A percentile compares a stretch with the other conserved stretches of the same genome.
phyloP scores from a whole-genome alignment of 2,329 filamentous ascomycete genomes.

The Penicillium fuscoglaucum region DNA sequence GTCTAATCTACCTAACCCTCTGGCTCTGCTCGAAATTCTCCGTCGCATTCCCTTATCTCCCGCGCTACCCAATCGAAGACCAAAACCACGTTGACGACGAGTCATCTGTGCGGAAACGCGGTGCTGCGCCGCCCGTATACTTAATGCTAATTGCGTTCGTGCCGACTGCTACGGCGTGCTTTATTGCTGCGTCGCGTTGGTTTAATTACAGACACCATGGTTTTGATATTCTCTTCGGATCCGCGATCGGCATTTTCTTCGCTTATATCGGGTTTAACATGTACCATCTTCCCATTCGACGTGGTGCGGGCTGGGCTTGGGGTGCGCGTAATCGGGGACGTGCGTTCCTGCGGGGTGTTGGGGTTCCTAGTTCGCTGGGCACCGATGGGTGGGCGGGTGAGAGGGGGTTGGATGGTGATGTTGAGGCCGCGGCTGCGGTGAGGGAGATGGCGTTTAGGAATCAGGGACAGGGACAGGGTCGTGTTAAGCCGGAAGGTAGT shows the following conservation, averaged over 20 bases:
- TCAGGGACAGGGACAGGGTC: background rate
- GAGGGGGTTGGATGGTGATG: conserved; percentile 10
- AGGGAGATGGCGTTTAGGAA: background rate
- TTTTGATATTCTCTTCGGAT: conserved; percentile 90
- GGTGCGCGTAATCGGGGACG: conserved; percentile 70
- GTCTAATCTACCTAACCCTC: conserved; percentile 80
- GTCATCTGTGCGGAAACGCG: conserved; percentile 64
- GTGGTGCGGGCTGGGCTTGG: conserved; percentile 89
- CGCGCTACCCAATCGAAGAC: conserved; percentile 30
- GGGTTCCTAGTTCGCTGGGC: conserved; percentile 34
- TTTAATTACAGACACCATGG: conserved; percentile 86
- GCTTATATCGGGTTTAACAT: conserved; percentile 76
- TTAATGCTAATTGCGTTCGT: conserved; percentile 72
- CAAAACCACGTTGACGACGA: conserved; percentile 23
- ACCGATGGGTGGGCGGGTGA: conserved; percentile 31
- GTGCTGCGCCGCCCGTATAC: conserved; percentile 73
- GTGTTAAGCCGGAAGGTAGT: background rate
- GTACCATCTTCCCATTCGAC: conserved; percentile 77
- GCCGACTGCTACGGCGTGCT: conserved; percentile 73
- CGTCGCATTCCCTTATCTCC: conserved; percentile 47
- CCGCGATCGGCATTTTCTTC: conserved; percentile 69
- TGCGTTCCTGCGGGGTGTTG: conserved; percentile 58
- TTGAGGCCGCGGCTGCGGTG: conserved; percentile 21
- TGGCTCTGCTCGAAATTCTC: conserved; percentile 69
- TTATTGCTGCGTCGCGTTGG: conserved; percentile 82